phyloP scores from a whole-genome alignment of 2,329 filamentous ascomycete species.

The Pseudocercospora eumusae region DNA sequence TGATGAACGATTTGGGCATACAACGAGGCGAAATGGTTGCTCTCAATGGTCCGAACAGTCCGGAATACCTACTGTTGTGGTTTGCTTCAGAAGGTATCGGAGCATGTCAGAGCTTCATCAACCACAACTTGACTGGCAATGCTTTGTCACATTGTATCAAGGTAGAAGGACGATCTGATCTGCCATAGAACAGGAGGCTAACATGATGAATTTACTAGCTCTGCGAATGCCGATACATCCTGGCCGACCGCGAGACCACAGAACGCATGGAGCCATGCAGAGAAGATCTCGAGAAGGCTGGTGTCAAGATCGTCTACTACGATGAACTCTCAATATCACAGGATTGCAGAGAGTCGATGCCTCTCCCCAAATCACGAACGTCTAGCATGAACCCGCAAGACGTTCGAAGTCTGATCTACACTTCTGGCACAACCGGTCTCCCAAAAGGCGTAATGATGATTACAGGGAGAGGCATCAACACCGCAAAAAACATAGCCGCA shows the following conservation, averaged over 20 bases:
- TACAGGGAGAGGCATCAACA: slow-evolving; percentile 30
- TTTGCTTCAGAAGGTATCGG: slow-evolving; percentile 62
- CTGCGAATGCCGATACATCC: slow-evolving; percentile 29
- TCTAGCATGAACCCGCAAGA: slow-evolving; percentile 40
- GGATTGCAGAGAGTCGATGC: slow-evolving; percentile 26
- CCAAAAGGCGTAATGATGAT: slow-evolving; percentile 37
- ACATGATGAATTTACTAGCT: slow-evolving; percentile 23
- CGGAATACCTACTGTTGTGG: slow-evolving; percentile 39
- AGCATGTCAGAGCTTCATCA: slow-evolving; percentile 38
- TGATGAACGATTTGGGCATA: slow-evolving; percentile 59
- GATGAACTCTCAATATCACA: slow-evolving; percentile 28
- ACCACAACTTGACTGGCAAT: slow-evolving; percentile 40
- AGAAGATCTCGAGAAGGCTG: slow-evolving; percentile 25
- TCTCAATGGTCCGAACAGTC: slow-evolving; percentile 39
- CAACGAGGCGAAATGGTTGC: slow-evolving; percentile 39
- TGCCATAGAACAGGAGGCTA: neutral
- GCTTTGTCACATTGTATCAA: slow-evolving; percentile 41
- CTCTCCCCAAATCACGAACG: slow-evolving; percentile 29
- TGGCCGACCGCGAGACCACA: slow-evolving; percentile 32
- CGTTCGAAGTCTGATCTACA: slow-evolving; percentile 75
- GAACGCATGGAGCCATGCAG: slow-evolving; percentile 31
- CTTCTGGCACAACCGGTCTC: slow-evolving; percentile 69
- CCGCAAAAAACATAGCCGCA: slow-evolving; percentile 60
- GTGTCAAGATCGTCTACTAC: slow-evolving; percentile 33
- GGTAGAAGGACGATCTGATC: slow-evolving; percentile 29